Evolutionary conservation across 352 stramenopile species (phyloP), one percentile per base, ranked within the genome.

Genomic region (Pythium biforme): DNA sequence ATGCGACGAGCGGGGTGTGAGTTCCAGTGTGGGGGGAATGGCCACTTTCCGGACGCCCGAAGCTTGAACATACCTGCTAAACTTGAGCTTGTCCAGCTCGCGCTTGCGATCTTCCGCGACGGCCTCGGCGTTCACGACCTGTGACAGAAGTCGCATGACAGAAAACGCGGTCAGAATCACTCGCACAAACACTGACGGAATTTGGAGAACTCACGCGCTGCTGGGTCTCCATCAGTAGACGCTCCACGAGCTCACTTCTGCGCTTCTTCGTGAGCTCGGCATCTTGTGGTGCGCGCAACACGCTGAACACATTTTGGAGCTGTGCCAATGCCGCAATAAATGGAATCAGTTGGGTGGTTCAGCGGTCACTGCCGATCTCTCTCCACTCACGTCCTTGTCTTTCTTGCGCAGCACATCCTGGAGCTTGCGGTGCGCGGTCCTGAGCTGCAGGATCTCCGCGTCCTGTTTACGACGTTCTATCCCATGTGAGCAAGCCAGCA

Each of bases 211-310:
- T 22, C 62, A 90, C 81, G 12, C 79, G 71, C 33, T 89, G 81
- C 39, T 86, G 74, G 4, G 70, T 77, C 43, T 85, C 79, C 40
- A 79, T 73, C 12, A 90, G 69, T 22, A 90, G 68, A 15, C 79
- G 75, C 22, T 86, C 81, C 37, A 89, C 72, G 22, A 90, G 68
- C 62, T 86, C 74, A 22, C 77, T 64, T 48, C 74, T 83, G 23
- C 76, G 72, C 34, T 79, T 88, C 69, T 86, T 86, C 11, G 79
- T 86, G 31, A 83, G 69, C 45, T 90, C 79, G 5, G 72, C 77
- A 23, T 87, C 79, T 70, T 86, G 81, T 17, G 79, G 77, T 0
- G 79, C 77, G 10, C 81, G 66, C 1, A 90, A 31, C 9, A 90
- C 70, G 0, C 66, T 76, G 62, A 90, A 89, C 19, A 81, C 63